Conservation (phyloP, 129 eudicot genomes). For the Flaveria linearis region DNA sequence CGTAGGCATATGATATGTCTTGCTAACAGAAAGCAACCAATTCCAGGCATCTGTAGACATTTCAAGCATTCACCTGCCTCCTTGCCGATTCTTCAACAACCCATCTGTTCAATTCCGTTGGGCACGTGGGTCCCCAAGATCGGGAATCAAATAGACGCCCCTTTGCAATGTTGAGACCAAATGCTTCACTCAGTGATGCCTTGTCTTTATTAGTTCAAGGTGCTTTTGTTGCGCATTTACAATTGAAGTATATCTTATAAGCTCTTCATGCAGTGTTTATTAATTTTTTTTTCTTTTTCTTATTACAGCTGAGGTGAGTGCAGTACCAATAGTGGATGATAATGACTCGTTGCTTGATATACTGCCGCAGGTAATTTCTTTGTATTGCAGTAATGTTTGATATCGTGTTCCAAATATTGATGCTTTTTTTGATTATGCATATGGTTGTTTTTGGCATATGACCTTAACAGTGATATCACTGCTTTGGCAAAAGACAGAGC, state of each 20-base stretch:
- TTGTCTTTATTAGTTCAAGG: constrained; percentile 72
- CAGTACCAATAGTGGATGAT: constrained; percentile 91
- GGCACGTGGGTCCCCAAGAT: constrained; percentile 93
- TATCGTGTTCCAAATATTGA: constrained; percentile 14
- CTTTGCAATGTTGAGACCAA: constrained; percentile 77
- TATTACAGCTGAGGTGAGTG: constrained; percentile 78
- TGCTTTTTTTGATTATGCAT: not conserved
- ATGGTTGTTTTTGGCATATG: constrained; percentile 21
- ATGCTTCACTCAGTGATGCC: constrained; percentile 73
- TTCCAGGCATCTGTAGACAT: constrained; percentile 80
- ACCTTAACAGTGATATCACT: constrained; percentile 74
- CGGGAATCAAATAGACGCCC: constrained; percentile 65
- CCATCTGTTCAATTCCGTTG: constrained; percentile 73
- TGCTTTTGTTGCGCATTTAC: constrained; percentile 13
- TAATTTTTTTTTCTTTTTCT: constrained; percentile 2
- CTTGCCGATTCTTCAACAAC: constrained; percentile 80
- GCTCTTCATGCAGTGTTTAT: not conserved
- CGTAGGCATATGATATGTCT: constrained; percentile 10
- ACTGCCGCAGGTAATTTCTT: constrained; percentile 63
- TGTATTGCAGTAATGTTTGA: not conserved
- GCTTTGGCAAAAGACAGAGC: constrained; percentile 88
- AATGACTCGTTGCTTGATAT: constrained; percentile 82
- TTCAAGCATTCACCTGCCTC: constrained; percentile 71
- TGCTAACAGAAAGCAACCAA: constrained; percentile 25
- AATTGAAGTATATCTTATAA: not conserved